Base-by-base conservation (phyloP, 2,329 filamentous ascomycete species). In the Dissoconium aciculare region DNA sequence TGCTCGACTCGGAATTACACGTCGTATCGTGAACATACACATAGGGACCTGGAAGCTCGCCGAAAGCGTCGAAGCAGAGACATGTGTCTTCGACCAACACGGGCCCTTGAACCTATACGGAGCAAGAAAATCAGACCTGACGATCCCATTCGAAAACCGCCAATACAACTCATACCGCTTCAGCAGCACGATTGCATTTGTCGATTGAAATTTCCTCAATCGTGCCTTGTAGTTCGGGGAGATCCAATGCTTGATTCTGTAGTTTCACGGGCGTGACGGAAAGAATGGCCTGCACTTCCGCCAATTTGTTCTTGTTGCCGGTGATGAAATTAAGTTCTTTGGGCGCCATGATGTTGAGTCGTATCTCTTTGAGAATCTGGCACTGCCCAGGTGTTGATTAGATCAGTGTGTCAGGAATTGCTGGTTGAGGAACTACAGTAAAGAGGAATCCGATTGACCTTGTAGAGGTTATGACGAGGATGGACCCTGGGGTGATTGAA, bases 21-120 rank as follows among this genome's bases (percentile, higher is more conserved):
- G n/a, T n/a, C n/a, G n/a, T n/a, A n/a, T 23, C 19, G 19, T n/a
- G 11, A 24, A 59, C 71, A 45, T 66, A 92, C 87, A 98, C 92
- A 55, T 98, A 98, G 24, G 87, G 83, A 2, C 89, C 89, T 2
- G 89, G 89, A 16, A 98, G 67, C n/a, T 84, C 85, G 36, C 80
- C 74, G 38, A 94, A 69, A 12, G 87, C 85, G 51, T 80, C 77
- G 54, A 94, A 98, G 62, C 84, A 91, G 28, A 98, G 66, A 44
- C 84, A 84, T 11, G 89, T 98, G 57, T 98, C 89, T 59, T 98
- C 89, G 8, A 93, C 87, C 23, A 98, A 66, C 5, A 94, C 89
- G 3, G 91, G 85, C 1, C 84, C 84, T 47, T 78, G 64, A 28
- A 89, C 59, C 83, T 91, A 37, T 15, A 14, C 8, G 8, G 19